These are phyloP conservation scores for Pisolithus marmoratus DNA, from an alignment of 768 basidiomycete species.

Conservation along the genomic window DNA sequence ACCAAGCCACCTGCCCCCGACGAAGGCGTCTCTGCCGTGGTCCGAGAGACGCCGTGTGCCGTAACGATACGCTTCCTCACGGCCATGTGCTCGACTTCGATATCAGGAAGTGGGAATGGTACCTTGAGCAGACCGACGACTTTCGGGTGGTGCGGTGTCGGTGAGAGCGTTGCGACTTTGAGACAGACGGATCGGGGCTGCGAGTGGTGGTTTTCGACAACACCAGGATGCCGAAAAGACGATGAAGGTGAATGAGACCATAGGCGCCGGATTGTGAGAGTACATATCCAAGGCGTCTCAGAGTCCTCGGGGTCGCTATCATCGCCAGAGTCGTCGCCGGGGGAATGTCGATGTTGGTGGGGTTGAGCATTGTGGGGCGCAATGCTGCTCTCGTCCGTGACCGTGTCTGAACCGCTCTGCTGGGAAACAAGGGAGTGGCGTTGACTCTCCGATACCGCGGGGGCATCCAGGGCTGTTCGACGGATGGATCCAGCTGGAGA, in stretches of 20 bases:
- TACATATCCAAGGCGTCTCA: slow-evolving; percentile 94
- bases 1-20: slow-evolving; percentile 30
- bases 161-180: slow-evolving; percentile 80
- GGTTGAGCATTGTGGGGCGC: slow-evolving; percentile 7
- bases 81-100: slow-evolving; percentile 60
- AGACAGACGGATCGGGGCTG: slow-evolving; percentile 28
- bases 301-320: slow-evolving; percentile 95
- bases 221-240: background rate
- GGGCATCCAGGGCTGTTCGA: slow-evolving; percentile 5
- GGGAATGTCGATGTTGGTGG: background rate
- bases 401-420: slow-evolving; percentile 32
- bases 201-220: background rate
- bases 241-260: slow-evolving; percentile 8
- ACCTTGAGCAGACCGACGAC: slow-evolving; percentile 89
- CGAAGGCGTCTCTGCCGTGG: background rate
- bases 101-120: slow-evolving; percentile 81
- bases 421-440: slow-evolving; percentile 38
- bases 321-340: slow-evolving; percentile 49
- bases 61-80: slow-evolving; percentile 45
- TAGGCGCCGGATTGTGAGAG: slow-evolving; percentile 57
- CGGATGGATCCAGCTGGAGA: slow-evolving; percentile 2
- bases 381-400: slow-evolving; percentile 18
- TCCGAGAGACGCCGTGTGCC: slow-evolving; percentile 10
- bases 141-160: slow-evolving; percentile 94
- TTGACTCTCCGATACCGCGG: slow-evolving; percentile 12